phyloP scores from a whole-genome alignment of 2,329 filamentous ascomycete genomes.

The Stachybotrys chlorohalonatus region DNA sequence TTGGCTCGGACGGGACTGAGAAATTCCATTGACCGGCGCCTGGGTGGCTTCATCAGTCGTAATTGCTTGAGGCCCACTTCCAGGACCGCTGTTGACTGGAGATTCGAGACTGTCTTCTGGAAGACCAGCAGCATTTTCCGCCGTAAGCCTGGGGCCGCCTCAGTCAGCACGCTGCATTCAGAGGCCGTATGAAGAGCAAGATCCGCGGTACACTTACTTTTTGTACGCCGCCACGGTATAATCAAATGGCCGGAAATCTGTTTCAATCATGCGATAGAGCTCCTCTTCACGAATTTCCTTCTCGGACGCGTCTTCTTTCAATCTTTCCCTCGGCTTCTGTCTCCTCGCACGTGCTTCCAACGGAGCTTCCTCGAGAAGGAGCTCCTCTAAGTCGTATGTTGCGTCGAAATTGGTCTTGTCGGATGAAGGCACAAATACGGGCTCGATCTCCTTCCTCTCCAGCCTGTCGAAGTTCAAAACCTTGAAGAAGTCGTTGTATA shows the following conservation, averaged over 20 bases:
- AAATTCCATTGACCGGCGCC: constrained; percentile 18
- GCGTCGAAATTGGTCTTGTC: constrained; percentile 99
- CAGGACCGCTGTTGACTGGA: background rate
- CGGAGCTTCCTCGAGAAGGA: constrained; percentile 88
- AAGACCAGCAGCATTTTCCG: constrained; percentile 12
- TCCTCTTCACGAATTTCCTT: constrained; percentile 94
- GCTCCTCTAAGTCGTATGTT: constrained; percentile 91
- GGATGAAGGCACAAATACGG: constrained; percentile 85
- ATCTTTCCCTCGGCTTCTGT: constrained; percentile 83
- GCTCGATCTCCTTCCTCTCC: constrained; percentile 79
- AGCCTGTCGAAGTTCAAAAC: constrained; percentile 75
- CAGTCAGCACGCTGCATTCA: constrained; percentile 8
- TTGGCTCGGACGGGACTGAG: background rate
- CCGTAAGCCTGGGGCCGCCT: constrained; percentile 23
- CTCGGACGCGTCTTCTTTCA: constrained; percentile 90
- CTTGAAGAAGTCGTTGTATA: constrained; percentile 81
- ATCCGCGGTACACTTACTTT: constrained; percentile 41
- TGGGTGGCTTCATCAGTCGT: constrained; percentile 42
- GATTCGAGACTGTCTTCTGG: constrained; percentile 3
- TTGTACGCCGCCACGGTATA: constrained; percentile 78
- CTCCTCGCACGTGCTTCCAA: constrained; percentile 84
- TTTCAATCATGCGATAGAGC: constrained; percentile 88
- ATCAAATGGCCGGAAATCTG: constrained; percentile 88
- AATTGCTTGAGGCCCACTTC: constrained; percentile 31
- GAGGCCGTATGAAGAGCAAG: background rate